A percentile compares a stretch with the other conserved stretches of the same genome.
phyloP scores from a whole-genome alignment of 192 early-diverging fungal genomes.

The Coemansia sp. region DNA sequence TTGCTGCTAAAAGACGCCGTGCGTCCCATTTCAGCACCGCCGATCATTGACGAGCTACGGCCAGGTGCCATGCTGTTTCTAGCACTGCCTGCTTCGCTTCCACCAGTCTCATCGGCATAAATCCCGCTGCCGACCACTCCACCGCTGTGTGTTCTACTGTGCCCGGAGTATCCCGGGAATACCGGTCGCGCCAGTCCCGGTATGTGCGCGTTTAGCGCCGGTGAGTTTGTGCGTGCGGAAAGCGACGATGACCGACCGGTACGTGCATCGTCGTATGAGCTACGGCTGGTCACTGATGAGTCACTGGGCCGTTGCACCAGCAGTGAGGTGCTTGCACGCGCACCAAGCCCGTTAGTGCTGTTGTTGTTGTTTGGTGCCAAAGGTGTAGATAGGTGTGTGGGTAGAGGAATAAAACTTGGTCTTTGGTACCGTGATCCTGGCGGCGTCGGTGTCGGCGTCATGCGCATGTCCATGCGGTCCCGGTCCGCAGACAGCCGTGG shows the following conservation, averaged over 20 bases:
- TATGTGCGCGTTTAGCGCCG: constrained; percentile 1
- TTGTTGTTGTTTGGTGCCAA: too few species aligned
- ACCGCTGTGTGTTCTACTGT: background rate
- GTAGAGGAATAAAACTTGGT: constrained; percentile 8
- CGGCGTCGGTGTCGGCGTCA: background rate
- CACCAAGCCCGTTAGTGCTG: background rate
- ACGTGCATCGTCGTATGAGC: constrained; percentile 27
- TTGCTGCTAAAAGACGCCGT: constrained; percentile 4
- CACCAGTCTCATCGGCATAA: background rate
- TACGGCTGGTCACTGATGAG: background rate
- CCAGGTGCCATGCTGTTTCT: constrained; percentile 10
- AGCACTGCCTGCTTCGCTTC: constrained; percentile 3
- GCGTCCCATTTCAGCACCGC: background rate
- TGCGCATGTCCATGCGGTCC: background rate
- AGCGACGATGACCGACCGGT: constrained; percentile 44
- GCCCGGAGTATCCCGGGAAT: constrained; percentile 2
- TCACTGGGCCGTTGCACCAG: background rate
- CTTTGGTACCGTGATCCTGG: background rate
- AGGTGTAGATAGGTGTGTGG: background rate
- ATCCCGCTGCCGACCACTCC: background rate
- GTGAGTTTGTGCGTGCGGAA: constrained; percentile 26
- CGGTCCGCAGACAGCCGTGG: background rate
- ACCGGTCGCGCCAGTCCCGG: constrained; percentile 12
- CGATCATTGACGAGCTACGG: background rate
- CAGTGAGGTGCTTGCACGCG: background rate